These are phyloP conservation scores for Tolypocladium inflatum DNA, from an alignment of 2,329 filamentous ascomycete genomes.

Conservation along the genomic window DNA sequence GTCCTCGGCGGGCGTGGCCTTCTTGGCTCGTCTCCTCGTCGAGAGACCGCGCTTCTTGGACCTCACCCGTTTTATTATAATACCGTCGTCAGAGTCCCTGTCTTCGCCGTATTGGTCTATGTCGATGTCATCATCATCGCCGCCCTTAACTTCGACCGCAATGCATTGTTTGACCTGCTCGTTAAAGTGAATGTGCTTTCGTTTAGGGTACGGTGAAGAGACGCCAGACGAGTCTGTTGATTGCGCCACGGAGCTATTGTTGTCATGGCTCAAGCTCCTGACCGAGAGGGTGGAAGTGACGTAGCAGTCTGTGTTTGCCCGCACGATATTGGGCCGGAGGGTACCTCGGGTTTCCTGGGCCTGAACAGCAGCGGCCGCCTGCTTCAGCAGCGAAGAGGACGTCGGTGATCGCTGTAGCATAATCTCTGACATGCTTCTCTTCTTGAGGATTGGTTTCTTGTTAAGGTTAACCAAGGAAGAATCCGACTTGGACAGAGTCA, in stretches of 20 bases:
- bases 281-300: slow-evolving; percentile 55
- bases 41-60: slow-evolving; percentile 48
- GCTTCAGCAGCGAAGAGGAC: slow-evolving; percentile 78
- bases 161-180: slow-evolving; percentile 95
- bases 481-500: slow-evolving; percentile 40
- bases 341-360: slow-evolving; percentile 58
- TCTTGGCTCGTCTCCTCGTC: slow-evolving; percentile 26
- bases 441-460: slow-evolving; percentile 92
- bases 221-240: slow-evolving; percentile 63
- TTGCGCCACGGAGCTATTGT: slow-evolving; percentile 52
- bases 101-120: slow-evolving; percentile 43
- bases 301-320: slow-evolving; percentile 62
- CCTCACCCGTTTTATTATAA: slow-evolving; percentile 69
- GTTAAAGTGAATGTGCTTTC: slow-evolving; percentile 91
- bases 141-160: slow-evolving; percentile 77
- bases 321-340: slow-evolving; percentile 47
- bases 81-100: slow-evolving; percentile 64
- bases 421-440: slow-evolving; percentile 89
- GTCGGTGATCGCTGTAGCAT: slow-evolving; percentile 88
- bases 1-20: slow-evolving; percentile 48
- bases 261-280: slow-evolving; percentile 50
- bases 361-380: slow-evolving; percentile 77
- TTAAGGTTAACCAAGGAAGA: slow-evolving; percentile 51
- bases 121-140: slow-evolving; percentile 62
- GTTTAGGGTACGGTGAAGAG: slow-evolving; percentile 51